Conservation (phyloP, 176 grass and related monocot species). For the Triticum monococcum region DNA sequence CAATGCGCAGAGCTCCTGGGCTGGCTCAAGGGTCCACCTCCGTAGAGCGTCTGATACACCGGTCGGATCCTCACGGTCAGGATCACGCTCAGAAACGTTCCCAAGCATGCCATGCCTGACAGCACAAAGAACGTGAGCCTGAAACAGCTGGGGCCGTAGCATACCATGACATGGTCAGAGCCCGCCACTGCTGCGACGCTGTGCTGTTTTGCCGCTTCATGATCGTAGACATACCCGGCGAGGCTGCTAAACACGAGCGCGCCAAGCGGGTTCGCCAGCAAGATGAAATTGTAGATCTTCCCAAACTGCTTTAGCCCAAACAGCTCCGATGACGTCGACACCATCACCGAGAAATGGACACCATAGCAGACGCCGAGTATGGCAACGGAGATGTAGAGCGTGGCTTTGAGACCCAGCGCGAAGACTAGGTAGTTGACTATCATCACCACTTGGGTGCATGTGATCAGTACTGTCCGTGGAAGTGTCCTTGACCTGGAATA, state of each 20-base stretch:
- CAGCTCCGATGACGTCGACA: slow-evolving; percentile 83
- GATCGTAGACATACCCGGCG: slow-evolving; percentile 77
- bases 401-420: slow-evolving; percentile 42
- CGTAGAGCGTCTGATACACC: slow-evolving; percentile 91
- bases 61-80: slow-evolving; percentile 66
- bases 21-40: slow-evolving; percentile 58
- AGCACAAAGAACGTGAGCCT: slow-evolving; percentile 83
- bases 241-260: slow-evolving; percentile 71
- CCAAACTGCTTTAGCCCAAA: slow-evolving; percentile 93
- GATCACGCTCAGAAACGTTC: slow-evolving; percentile 69
- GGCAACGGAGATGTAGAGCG: slow-evolving; percentile 53
- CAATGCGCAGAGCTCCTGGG: slow-evolving; percentile 62
- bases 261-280: slow-evolving; percentile 68
- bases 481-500: slow-evolving; percentile 74
- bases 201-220: slow-evolving; percentile 64
- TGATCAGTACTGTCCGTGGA: slow-evolving; percentile 70
- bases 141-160: slow-evolving; percentile 81
- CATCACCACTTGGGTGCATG: slow-evolving; percentile 77
- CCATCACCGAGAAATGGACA: slow-evolving; percentile 69
- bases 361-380: slow-evolving; percentile 78
- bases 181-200: slow-evolving; percentile 22
- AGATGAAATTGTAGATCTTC: slow-evolving; percentile 78
- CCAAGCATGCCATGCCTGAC: slow-evolving; percentile 54
- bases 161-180: slow-evolving; percentile 42
- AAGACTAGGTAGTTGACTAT: slow-evolving; percentile 74